phyloP scores from a whole-genome alignment of 805 yeast species.

The Nakazawaea siamensis region DNA sequence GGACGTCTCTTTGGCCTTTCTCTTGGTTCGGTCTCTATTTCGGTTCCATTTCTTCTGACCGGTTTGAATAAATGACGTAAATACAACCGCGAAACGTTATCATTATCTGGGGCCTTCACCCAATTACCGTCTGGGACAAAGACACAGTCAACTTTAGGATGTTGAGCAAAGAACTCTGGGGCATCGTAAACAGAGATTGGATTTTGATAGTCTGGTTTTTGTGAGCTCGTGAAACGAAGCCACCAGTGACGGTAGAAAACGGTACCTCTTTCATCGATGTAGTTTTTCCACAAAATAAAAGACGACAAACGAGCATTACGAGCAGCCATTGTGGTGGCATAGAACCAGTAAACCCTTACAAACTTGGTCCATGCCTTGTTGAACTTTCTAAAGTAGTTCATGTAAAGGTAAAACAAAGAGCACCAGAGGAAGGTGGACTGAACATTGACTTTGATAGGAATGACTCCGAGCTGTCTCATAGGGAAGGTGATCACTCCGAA shows the following conservation, averaged over 20 bases:
- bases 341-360: conserved; percentile 50
- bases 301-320: conserved; percentile 65
- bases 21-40: conserved; percentile 31
- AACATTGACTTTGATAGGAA: conserved; percentile 15
- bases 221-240: conserved; percentile 32
- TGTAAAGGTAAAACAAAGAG: conserved; percentile 18
- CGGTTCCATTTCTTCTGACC: conserved; percentile 71
- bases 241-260: conserved; percentile 44
- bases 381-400: conserved; percentile 13
- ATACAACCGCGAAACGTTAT: conserved; percentile 59
- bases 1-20: not conserved
- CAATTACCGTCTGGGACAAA: conserved; percentile 77
- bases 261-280: conserved; percentile 63
- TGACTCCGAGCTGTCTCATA: conserved; percentile 29
- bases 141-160: conserved; percentile 37
- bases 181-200: conserved; percentile 50
- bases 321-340: conserved; percentile 47
- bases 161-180: conserved; percentile 28
- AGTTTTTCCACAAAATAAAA: conserved; percentile 60
- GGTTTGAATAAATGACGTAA: conserved; percentile 66
- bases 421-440: conserved; percentile 1
- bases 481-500: conserved; percentile 58
- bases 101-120: conserved; percentile 82
- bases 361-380: conserved; percentile 15
- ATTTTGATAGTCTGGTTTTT: conserved; percentile 43